Base-by-base conservation (phyloP, 2,329 filamentous ascomycete species). In the Colletotrichum tabaci region DNA sequence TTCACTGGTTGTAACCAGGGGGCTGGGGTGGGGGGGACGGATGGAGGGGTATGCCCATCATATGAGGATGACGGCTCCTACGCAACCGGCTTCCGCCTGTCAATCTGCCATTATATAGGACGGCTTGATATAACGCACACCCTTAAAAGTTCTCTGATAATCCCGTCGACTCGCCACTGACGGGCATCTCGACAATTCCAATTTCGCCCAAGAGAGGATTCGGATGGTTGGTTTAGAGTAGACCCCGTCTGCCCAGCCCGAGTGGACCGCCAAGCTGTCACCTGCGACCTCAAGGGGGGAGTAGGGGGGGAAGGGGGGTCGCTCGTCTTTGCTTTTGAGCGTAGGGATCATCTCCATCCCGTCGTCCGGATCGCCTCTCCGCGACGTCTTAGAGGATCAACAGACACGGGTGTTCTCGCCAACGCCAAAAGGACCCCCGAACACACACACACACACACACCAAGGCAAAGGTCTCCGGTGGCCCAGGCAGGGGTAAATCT, bases 321-420 rank as follows among this genome's bases (percentile, higher is more conserved):
- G 30, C 5, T n/a, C 16, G 8, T n/a, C 15, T 46, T 7, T 23
- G 13, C 26, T 18, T 38, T 49, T 26, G 18, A 23, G 44, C 30
- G 30, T 21, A 61, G 26, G 30, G 26, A 61, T 49, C 58, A 8
- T 38, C 44, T 58, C 30, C 8, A 30, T 49, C 44, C 44, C 58
- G 44, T 61, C 58, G 58, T 40, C 46, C 30, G 15, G n/a, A 50
- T 50, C 44, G n/a, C 46, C n/a, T 49, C 18, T 38, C n/a, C 30
- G n/a, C 18, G 58, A n/a, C 58, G 15, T 40, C 26, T 30, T 30
- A 9, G 18, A 26, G 12, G n/a, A 61, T 50, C n/a, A 61, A 5
- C 30, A 49, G 58, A 30, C n/a, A 50, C 58, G 2, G 46, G 15
- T 26, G 23, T 38, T 55, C 13, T 26, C 30, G 52, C 18, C 30